Percentiles rank a stretch among this genome's conserved stretches.
Evolutionary conservation across 169 alveolate genomes (phyloP).

Genomic region (Plasmodium knowlesi): DNA sequence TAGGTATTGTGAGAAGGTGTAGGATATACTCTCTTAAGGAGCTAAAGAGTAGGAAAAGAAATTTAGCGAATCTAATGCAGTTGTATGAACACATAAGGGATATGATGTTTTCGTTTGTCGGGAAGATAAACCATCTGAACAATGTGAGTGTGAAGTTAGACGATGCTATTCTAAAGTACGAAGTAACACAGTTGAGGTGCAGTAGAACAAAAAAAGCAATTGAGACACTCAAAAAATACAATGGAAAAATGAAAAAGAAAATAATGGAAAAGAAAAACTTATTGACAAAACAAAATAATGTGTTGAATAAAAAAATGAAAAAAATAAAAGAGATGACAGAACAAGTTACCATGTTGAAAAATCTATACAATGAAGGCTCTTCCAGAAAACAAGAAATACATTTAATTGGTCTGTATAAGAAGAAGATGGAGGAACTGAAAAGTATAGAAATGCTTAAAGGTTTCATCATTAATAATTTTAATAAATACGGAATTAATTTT

Average conservation of each 20-base stretch:
- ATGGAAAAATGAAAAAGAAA: constrained; percentile 19
- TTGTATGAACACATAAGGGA: constrained; percentile 27
- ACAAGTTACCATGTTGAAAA: constrained; percentile 11
- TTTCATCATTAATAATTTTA: not conserved
- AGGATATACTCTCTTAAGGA: constrained; percentile 23
- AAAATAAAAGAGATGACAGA: not conserved
- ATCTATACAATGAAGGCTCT: constrained; percentile 31
- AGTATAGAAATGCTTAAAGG: constrained; percentile 39
- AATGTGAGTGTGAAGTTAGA: constrained; percentile 34
- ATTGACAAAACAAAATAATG: constrained; percentile 14
- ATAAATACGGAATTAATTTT: constrained; percentile 50
- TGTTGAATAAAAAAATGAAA: constrained; percentile 4
- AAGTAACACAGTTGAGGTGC: constrained; percentile 13
- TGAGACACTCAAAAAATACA: constrained; percentile 36
- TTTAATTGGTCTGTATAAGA: constrained; percentile 12
- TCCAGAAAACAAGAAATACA: constrained; percentile 31
- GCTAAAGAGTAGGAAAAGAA: constrained; percentile 27
- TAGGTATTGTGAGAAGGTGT: constrained; percentile 32
- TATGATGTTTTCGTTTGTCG: constrained; percentile 31
- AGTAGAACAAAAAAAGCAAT: constrained; percentile 72
- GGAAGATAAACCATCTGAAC: constrained; percentile 37
- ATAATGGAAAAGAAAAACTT: constrained; percentile 29
- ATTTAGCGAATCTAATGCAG: constrained; percentile 8
- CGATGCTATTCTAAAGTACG: constrained; percentile 58
- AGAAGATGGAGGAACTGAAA: constrained; percentile 12